These are phyloP conservation scores for Trifolium pratense DNA, from an alignment of 306 rosid species.

Conservation along the genomic window DNA sequence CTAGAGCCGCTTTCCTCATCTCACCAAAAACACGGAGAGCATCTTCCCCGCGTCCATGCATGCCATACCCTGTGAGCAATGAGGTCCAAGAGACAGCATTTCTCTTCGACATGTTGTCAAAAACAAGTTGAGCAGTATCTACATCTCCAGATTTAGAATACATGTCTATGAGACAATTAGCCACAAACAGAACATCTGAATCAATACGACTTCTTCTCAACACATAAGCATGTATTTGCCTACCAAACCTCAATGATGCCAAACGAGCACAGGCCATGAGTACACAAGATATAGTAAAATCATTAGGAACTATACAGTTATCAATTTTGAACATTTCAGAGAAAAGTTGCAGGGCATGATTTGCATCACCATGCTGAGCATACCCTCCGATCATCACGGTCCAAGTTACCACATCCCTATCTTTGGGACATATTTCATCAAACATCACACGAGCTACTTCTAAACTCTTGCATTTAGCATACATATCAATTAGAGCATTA, in stretches of 20 bases:
- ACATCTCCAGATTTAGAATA: conserved; percentile 84
- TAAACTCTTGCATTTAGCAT: conserved; percentile 62
- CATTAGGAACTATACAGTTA: conserved; percentile 63
- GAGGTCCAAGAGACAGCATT: conserved; percentile 91
- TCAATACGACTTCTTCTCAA: conserved; percentile 61
- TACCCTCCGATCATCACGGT: conserved; percentile 91
- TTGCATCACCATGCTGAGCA: conserved; percentile 91
- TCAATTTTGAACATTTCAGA: conserved; percentile 62
- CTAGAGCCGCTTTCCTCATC: conserved; percentile 59
- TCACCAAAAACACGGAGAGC: conserved; percentile 65
- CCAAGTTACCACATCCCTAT: conserved; percentile 84
- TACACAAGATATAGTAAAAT: conserved; percentile 83
- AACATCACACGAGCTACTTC: conserved; percentile 62
- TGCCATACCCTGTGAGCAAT: conserved; percentile 75
- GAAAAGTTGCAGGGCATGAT: conserved; percentile 70
- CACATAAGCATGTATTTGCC: conserved; percentile 71
- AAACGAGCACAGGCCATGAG: conserved; percentile 90
- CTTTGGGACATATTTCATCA: conserved; percentile 54
- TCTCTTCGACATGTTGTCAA: conserved; percentile 58
- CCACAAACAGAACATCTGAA: conserved; percentile 58
- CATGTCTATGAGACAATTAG: conserved; percentile 87
- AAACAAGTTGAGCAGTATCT: conserved; percentile 69
- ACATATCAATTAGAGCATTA: conserved; percentile 90
- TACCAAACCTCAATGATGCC: conserved; percentile 69
- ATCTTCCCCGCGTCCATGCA: conserved; percentile 89